These are phyloP conservation scores for Hyaloperonospora brassicae DNA, from an alignment of 352 stramenopile genomes.

Conservation along the genomic window DNA sequence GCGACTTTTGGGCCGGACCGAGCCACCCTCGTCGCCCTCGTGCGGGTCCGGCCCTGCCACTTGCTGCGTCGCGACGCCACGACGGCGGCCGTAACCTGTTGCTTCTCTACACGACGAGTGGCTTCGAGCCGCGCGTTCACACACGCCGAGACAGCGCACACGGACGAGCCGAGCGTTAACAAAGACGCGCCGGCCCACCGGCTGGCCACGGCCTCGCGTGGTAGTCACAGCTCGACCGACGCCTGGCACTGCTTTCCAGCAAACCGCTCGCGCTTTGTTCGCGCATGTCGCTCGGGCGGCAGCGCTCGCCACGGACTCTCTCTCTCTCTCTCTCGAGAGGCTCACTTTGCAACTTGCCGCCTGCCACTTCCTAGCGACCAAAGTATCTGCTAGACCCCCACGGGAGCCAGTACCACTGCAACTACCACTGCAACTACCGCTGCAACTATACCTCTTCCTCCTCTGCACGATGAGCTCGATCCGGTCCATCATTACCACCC, in stretches of 20 bases:
- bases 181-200: conserved; percentile 11
- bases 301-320: not conserved
- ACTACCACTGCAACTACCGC: too few species aligned
- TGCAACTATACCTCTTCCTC: not conserved
- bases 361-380: conserved; percentile 26
- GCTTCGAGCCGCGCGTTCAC: conserved; percentile 23
- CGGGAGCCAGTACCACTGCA: too few species aligned
- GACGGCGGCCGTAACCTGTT: too few species aligned
- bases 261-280: too few species aligned
- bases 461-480: conserved; percentile 21
- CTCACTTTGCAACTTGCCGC: conserved; percentile 38
- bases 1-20: not conserved
- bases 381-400: conserved; percentile 5
- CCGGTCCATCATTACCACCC: conserved; percentile 10
- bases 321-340: conserved; percentile 13
- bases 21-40: too few species aligned
- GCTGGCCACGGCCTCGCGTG: not conserved
- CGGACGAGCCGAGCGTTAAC: conserved; percentile 13
- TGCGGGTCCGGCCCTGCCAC: too few species aligned
- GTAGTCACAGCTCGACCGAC: conserved; percentile 25
- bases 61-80: too few species aligned
- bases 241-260: conserved; percentile 15
- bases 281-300: not conserved
- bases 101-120: conserved; percentile 22
- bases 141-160: conserved; percentile 23